These are phyloP conservation scores for Neurospora sp. DNA, from an alignment of 495 filamentous ascomycete species.

Conservation along the genomic window DNA sequence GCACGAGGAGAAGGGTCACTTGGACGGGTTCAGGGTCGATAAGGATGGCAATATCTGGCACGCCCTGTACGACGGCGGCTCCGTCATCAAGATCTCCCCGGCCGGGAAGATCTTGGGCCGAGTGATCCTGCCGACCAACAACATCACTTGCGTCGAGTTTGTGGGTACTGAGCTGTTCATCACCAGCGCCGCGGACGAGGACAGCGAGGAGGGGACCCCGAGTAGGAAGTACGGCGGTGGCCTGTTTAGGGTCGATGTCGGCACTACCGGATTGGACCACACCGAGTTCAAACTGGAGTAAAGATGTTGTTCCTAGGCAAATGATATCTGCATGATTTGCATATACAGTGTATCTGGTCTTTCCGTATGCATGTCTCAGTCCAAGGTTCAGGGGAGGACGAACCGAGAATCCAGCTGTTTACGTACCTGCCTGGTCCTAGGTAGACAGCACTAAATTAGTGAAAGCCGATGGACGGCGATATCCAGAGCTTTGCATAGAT, in stretches of 20 bases:
- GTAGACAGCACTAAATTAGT: background rate
- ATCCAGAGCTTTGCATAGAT: background rate
- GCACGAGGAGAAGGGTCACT: conserved; percentile 50
- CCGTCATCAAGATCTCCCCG: conserved; percentile 56
- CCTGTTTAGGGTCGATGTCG: conserved; percentile 60
- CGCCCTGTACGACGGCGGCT: conserved; percentile 62
- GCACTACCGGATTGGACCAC: conserved; percentile 46
- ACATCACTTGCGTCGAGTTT: conserved; percentile 63
- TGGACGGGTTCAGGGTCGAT: conserved; percentile 69
- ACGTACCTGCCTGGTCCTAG: background rate
- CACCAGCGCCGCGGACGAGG: conserved; percentile 54
- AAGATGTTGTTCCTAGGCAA: background rate
- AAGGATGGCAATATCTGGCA: conserved; percentile 65
- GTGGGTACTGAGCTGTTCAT: conserved; percentile 67
- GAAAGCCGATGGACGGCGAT: background rate
- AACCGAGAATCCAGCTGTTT: background rate
- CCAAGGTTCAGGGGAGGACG: background rate
- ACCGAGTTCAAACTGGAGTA: conserved; percentile 42
- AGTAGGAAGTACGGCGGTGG: conserved; percentile 54
- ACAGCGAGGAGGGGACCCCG: conserved; percentile 38
- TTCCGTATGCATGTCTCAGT: background rate
- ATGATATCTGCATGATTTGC: background rate
- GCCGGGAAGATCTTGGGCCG: conserved; percentile 55
- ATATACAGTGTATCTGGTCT: background rate
- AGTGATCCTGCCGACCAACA: conserved; percentile 55